Percentiles rank a stretch among this genome's conserved stretches.
These are phyloP conservation scores for Lumnitzera littorea DNA, from an alignment of 345 rosid genomes.

Conservation along the genomic window DNA sequence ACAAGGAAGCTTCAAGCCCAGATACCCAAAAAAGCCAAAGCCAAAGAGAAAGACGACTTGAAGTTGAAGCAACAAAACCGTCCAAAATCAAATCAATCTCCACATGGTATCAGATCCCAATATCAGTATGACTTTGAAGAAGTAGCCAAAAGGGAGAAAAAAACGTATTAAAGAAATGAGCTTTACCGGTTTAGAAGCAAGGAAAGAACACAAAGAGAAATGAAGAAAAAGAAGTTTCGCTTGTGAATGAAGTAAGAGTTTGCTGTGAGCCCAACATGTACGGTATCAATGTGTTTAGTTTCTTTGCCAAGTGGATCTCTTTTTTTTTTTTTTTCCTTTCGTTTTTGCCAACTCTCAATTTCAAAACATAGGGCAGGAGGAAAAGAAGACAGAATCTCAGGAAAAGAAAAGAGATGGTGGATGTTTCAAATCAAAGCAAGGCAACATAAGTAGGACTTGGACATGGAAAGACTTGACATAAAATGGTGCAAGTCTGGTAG, in stretches of 20 bases:
- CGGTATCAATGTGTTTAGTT: conserved; percentile 4
- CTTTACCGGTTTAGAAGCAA: conserved; percentile 6
- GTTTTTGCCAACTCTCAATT: conserved; percentile 12
- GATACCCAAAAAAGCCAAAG: conserved; percentile 17
- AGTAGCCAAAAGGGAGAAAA: not conserved
- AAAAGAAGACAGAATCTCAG: conserved; percentile 19
- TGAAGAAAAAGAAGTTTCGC: conserved; percentile 11
- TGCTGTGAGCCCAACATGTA: conserved; percentile 19
- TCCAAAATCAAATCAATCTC: conserved; percentile 7
- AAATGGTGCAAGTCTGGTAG: not conserved
- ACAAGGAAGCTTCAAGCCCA: conserved; percentile 21
- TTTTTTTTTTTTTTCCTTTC: not conserved
- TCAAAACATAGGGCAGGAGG: conserved; percentile 8
- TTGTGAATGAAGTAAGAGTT: conserved; percentile 27
- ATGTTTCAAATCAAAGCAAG: conserved; percentile 31
- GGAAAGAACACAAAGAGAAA: conserved; percentile 3
- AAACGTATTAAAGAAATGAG: conserved; percentile 9
- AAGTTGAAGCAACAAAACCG: conserved; percentile 11
- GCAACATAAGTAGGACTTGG: conserved; percentile 14
- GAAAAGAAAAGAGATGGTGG: conserved; percentile 14
- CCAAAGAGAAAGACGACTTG: conserved; percentile 9
- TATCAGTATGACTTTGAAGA: conserved; percentile 1
- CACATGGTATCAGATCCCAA: conserved; percentile 22
- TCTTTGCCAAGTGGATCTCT: conserved; percentile 7
- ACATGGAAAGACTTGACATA: conserved; percentile 4